Evolutionary conservation across 2,329 filamentous ascomycete species (phyloP), one percentile per base, ranked within the genome.

Genomic region (Phoma sp.): DNA sequence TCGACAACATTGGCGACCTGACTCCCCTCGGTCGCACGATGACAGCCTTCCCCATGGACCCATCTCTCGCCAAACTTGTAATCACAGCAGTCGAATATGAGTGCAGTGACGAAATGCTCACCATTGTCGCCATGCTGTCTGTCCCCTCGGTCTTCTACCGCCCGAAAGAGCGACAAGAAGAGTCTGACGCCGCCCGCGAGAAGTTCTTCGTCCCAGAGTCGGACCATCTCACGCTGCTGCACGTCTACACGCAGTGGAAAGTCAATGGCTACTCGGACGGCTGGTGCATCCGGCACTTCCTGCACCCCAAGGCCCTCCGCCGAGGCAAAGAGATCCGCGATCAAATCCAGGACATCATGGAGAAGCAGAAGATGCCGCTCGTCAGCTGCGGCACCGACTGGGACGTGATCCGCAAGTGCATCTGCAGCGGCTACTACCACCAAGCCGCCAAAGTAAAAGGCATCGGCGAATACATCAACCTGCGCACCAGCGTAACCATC

Each of bases 191-290:
- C 0, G 93, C 95, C 31, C 87, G 94, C 25, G 95, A 99, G 74
- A 98, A 98, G 75, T 99, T 99, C 77, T 98, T 96, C 78, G 95
- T 99, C 7, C 92, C 95, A 25, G 95, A 99, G 76, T 97, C 92
- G 1, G 95, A 99, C 74, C 95, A 99, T 73, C 81, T 99, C 36
- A 99, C 95, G 0, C 90, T 97, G 38, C 85, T 99, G 3, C 93
- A 98, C 70, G 95, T 99, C 1, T 99, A 96, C 77, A 89, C 88
- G 7, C 94, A 97, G 72, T 99, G 95, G 95, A 92, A 90, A 76
- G 83, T 89, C 44, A 97, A 99, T 72, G 91, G 92, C 1, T 89
- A 88, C 75, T 92, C 88, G 2, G 95, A 99, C 73, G 86, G 86
- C 25, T 99, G 95, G 95, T 98, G 93, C 76, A 85, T 88, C 43